Evolutionary conservation across 192 early-diverging fungal genomes (phyloP), one percentile per base, ranked within the genome.

Genomic region (Entophlyctis luteolus): DNA sequence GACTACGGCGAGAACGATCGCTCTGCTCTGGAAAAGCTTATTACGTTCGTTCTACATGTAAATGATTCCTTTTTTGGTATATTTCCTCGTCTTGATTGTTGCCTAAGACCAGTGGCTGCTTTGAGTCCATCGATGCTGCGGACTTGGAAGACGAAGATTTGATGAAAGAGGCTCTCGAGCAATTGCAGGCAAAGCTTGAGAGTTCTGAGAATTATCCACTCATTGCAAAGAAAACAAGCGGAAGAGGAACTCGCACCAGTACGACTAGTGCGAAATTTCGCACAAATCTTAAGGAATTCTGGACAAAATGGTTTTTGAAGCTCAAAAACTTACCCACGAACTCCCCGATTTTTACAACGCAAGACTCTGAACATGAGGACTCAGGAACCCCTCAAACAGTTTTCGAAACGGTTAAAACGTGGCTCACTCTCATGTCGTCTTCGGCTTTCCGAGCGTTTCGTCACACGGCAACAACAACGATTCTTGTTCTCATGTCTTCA

Each of bases 371-470:
- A 75, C 29, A 80, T 29, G 55, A 10, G 16, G 32, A 59, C 33
- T 47, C 16, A 22, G 32, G 34, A 6, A 14, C 46, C 25, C 49
- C 42, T 32, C 38, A 20, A 45, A 54, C 67, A 46, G 49, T 58
- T 49, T 37, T 78, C 48, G 74, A 85, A 25, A 56, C 46, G 6
- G 49, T 81, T 1, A 60, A 72, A 37, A 48, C 70, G 3, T 81
- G 79, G 77, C 65, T 83, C 20, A 58, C 67, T 0, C 68, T 74
- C 16, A 70, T 81, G 65, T 70, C 69, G 32, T 88, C 88, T 32
- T 90, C 91, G 1, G 60, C 86, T 1, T 95, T 90, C 59, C 84
- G 94, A 18, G 91, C 94, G 10, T 92, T 98, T 72, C 80, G 96
- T 3, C 95, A 98, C 62, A 94, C 91, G 4, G 83, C 93, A 2